Evolutionary conservation across 345 rosid genomes (phyloP).

Genomic region (Bruguiera gymnorhiza): DNA sequence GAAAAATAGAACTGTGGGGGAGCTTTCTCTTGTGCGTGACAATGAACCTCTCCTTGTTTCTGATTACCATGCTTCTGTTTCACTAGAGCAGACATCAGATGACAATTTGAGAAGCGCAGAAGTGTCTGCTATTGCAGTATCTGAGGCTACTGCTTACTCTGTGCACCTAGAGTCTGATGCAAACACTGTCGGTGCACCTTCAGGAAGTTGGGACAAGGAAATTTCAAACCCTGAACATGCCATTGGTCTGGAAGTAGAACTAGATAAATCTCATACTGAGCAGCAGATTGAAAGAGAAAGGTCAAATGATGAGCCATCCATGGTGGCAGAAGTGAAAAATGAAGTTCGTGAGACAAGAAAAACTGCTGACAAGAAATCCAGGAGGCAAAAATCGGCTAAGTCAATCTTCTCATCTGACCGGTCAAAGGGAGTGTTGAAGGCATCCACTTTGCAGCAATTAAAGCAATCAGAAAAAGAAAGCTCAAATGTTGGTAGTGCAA

Average conservation of each 20-base stretch:
- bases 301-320: slow-evolving; percentile 30
- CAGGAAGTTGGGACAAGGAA: slow-evolving; percentile 33
- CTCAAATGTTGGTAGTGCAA: slow-evolving; percentile 29
- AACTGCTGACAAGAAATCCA: slow-evolving; percentile 75
- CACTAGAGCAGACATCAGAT: slow-evolving; percentile 29
- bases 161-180: slow-evolving; percentile 16
- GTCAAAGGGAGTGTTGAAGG: slow-evolving; percentile 44
- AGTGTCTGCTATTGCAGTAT: slow-evolving; percentile 14
- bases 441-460: slow-evolving; percentile 36
- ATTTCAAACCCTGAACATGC: slow-evolving; percentile 19
- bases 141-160: slow-evolving; percentile 18
- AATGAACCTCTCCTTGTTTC: slow-evolving; percentile 28
- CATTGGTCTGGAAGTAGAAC: slow-evolving; percentile 26
- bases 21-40: slow-evolving; percentile 22
- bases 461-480: slow-evolving; percentile 47
- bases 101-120: slow-evolving; percentile 29
- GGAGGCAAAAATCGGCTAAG: slow-evolving; percentile 68
- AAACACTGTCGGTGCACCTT: slow-evolving; percentile 20
- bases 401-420: slow-evolving; percentile 47
- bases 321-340: slow-evolving; percentile 38
- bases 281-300: slow-evolving; percentile 36
- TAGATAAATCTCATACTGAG: slow-evolving; percentile 20
- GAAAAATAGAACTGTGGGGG: slow-evolving; percentile 27
- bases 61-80: slow-evolving; percentile 23
- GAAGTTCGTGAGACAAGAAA: slow-evolving; percentile 60